phyloP scores from a whole-genome alignment of 202 grass and related monocot genomes.

The Schoenoplectus tabernaemontani region DNA sequence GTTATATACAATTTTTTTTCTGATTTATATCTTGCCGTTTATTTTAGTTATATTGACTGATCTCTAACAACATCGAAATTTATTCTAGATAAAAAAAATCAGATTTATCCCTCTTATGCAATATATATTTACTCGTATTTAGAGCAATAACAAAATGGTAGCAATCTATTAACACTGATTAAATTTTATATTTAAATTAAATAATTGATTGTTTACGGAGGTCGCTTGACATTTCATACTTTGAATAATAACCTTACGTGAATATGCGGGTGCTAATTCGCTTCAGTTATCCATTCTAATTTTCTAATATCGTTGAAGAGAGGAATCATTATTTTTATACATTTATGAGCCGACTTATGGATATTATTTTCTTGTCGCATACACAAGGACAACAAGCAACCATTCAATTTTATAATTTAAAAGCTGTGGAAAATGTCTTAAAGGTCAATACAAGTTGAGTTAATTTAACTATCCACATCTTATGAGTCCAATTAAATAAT shows the following conservation, averaged over 20 bases:
- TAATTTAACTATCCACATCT: background rate
- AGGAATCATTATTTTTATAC: background rate
- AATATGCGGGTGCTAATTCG: background rate
- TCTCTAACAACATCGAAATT: background rate
- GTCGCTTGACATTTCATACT: background rate
- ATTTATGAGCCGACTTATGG: background rate
- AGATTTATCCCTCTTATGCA: background rate
- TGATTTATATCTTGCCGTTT: background rate
- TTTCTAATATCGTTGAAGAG: background rate
- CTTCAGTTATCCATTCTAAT: background rate
- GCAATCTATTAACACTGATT: background rate
- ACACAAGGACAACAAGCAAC: background rate
- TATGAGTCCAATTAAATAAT: background rate
- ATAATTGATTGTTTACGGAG: background rate
- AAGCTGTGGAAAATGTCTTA: background rate
- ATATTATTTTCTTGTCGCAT: background rate
- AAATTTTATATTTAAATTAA: background rate
- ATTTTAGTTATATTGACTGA: background rate
- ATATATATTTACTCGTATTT: background rate
- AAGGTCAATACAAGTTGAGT: background rate
- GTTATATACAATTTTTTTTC: background rate
- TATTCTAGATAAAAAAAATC: background rate
- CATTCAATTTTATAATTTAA: background rate
- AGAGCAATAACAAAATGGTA: background rate
- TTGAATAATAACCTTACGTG: slow-evolving; percentile 1